Conservation (phyloP, 164 flowering plant species). For the Paratinospora sagittata region DNA sequence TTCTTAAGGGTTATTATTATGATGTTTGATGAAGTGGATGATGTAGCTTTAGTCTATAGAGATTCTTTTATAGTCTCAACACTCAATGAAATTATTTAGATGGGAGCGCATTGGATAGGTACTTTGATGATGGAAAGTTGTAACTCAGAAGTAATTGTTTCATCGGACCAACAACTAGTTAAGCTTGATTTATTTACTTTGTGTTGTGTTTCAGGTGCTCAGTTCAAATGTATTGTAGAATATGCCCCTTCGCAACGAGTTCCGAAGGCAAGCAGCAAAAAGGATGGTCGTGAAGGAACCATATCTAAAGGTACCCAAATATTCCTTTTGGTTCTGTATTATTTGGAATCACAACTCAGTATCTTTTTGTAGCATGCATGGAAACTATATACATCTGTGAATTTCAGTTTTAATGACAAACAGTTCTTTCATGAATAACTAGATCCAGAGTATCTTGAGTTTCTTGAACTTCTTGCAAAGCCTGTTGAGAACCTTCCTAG, state of each 20-base stretch:
- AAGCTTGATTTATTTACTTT: too few species aligned
- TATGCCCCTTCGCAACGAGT: constrained; percentile 91
- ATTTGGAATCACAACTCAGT: not conserved
- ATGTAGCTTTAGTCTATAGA: not conserved
- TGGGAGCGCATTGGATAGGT: not conserved
- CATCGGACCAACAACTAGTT: not conserved
- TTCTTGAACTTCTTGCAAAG: constrained; percentile 73
- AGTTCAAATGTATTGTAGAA: constrained; percentile 70
- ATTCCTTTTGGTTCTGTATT: not conserved
- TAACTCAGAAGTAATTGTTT: not conserved
- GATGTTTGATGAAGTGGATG: not conserved
- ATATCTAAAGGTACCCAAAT: constrained; percentile 54
- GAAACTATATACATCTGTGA: not conserved
- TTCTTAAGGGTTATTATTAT: not conserved
- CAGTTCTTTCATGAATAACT: constrained; percentile 29
- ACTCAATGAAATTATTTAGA: not conserved
- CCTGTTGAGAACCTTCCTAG: constrained; percentile 95
- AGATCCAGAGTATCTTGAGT: constrained; percentile 89
- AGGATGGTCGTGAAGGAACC: constrained; percentile 91
- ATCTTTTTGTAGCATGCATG: not conserved
- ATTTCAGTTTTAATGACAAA: constrained; percentile 17
- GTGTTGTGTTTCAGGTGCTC: constrained; percentile 43
- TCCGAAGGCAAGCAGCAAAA: constrained; percentile 63
- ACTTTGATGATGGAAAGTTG: not conserved
- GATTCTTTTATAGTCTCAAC: not conserved